Base-by-base conservation (phyloP, 345 rosid genomes). In the Salix koriyanagi region DNA sequence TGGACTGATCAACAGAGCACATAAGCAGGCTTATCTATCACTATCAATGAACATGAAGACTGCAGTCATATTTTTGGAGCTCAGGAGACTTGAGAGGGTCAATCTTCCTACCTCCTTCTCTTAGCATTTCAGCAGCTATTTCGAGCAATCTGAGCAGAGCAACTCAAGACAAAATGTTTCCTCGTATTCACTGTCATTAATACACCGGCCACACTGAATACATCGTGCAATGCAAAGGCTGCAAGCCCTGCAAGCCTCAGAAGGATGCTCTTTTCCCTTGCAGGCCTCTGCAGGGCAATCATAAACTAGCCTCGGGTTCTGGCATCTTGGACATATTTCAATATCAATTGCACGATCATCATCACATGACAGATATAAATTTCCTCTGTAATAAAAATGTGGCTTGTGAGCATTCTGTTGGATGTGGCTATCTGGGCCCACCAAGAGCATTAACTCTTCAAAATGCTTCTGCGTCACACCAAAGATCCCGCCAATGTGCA, bases 271-370 rank as follows among this genome's bases (percentile, higher is more conserved):
- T 69, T 85, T 88, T 83, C 82, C 86, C 81, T 82, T 89, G 82
- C 99, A 96, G 70, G 82, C 86, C 79, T 94, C 91, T 0, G 87
- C 90, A 26, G 99, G 97, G 78, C 99, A 96, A 77, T 94, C 99
- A 86, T 91, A 96, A 12, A 96, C 90, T 65, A 96, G 81, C 88
- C 91, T 89, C 71, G 84, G 82, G 68, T 88, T 88, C 82, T 83
- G 88, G 85, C 99, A 96, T 80, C 85, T 87, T 0, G 98, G 99
- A 78, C 99, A 96, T 82, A 82, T 82, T 86, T 96, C 99, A 74
- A 96, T 90, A 76, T 96, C 99, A 69, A 96, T 81, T 23, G 79
- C 80, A 76, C 89, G 86, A 71, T 90, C 94, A 80, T 94, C 97
- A 25, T 92, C 95, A 78, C 88, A 87, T 13, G 93, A 87, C 61